phyloP scores from a whole-genome alignment of 176 grass and related monocot species.

The Alloteropsis semialata region DNA sequence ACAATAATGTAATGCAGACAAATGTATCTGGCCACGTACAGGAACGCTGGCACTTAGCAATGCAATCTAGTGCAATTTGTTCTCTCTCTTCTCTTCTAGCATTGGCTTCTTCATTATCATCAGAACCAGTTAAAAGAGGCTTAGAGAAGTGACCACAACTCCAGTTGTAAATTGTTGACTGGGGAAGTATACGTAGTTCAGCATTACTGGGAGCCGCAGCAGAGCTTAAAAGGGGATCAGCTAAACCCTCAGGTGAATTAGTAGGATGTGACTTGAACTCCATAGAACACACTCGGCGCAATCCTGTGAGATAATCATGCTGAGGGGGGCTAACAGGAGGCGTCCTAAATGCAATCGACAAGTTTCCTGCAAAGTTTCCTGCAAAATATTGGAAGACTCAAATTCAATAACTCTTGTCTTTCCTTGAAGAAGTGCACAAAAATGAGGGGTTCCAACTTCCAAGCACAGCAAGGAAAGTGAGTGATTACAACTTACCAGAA shows the following conservation, averaged over 20 bases:
- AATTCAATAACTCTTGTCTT: background rate
- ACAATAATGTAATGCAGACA: slow-evolving; percentile 15
- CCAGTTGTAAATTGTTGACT: slow-evolving; percentile 95
- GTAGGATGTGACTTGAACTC: slow-evolving; percentile 81
- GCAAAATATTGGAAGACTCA: slow-evolving; percentile 27
- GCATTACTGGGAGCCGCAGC: no score
- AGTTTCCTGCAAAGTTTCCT: slow-evolving; percentile 78
- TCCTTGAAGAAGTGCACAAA: background rate
- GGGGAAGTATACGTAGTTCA: slow-evolving; percentile 55
- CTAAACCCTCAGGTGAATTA: slow-evolving; percentile 84
- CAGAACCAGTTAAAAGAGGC: slow-evolving; percentile 73
- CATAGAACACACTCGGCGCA: slow-evolving; percentile 91
- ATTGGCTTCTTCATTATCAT: slow-evolving; percentile 79
- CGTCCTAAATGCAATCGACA: slow-evolving; percentile 80
- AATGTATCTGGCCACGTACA: slow-evolving; percentile 52
- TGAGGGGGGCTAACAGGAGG: slow-evolving; percentile 97
- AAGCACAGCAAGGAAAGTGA: slow-evolving; percentile 24
- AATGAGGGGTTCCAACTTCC: background rate
- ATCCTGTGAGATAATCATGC: slow-evolving; percentile 75
- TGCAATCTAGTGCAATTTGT: slow-evolving; percentile 64
- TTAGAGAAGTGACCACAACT: slow-evolving; percentile 97
- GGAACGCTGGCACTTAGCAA: slow-evolving; percentile 82
- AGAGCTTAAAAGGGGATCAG: slow-evolving; percentile 66
- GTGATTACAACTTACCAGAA: slow-evolving; percentile 53
- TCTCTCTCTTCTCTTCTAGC: slow-evolving; percentile 88